phyloP scores from a whole-genome alignment of 768 basidiomycete genomes.

The Podaxis mareebaensis region DNA sequence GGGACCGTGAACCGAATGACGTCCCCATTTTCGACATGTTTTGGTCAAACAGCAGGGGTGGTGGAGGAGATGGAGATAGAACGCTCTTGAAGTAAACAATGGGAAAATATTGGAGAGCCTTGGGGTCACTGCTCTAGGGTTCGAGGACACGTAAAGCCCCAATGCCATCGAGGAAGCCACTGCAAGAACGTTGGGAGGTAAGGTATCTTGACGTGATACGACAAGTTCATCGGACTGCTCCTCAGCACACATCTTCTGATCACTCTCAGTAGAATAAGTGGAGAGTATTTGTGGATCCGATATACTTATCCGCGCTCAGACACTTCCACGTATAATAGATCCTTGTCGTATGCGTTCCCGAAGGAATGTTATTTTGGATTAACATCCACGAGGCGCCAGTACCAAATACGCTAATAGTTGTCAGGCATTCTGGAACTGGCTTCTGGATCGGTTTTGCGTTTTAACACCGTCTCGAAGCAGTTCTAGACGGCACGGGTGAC shows the following conservation, averaged over 20 bases:
- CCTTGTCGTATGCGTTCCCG: not conserved
- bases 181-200: no score
- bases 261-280: no score
- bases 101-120: no score
- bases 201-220: no score
- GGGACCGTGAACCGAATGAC: not conserved
- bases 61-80: not conserved
- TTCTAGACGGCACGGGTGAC: not conserved
- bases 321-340: no score
- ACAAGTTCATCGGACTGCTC: no score
- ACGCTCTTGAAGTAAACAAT: not conserved
- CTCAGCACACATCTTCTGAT: no score
- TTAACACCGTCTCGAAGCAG: not conserved
- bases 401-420: not conserved
- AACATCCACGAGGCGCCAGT: not conserved
- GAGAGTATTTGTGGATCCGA: no score
- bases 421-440: not conserved
- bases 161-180: no score
- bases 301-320: no score
- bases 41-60: not conserved
- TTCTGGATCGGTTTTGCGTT: not conserved
- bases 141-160: no score
- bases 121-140: no score
- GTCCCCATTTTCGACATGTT: not conserved
- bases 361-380: not conserved